phyloP scores from a whole-genome alignment of 108 stramenopile genomes.

The Phaeodactylum tricornutum region DNA sequence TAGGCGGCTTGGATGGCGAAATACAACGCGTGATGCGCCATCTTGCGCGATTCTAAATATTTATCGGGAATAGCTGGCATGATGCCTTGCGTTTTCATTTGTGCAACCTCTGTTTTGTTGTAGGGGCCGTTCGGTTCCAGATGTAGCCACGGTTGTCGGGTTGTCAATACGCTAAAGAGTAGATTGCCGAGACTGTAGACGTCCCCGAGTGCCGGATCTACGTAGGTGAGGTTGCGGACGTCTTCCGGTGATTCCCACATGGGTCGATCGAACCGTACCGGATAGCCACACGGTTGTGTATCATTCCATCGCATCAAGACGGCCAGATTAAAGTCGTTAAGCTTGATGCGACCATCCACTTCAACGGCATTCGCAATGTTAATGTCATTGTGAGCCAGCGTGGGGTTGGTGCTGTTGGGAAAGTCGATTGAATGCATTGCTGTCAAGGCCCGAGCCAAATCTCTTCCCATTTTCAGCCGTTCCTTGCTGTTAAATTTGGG shows the following conservation, averaged over 20 bases:
- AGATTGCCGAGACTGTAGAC: slow-evolving; percentile 61
- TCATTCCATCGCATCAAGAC: slow-evolving; percentile 23
- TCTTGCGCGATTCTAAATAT: slow-evolving; percentile 6
- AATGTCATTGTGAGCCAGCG: slow-evolving; percentile 38
- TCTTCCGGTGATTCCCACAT: slow-evolving; percentile 51
- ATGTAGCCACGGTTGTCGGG: slow-evolving; percentile 45
- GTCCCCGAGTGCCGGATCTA: slow-evolving; percentile 45
- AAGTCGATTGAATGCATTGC: slow-evolving; percentile 46
- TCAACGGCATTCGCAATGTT: slow-evolving; percentile 18
- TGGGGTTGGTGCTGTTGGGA: slow-evolving; percentile 7
- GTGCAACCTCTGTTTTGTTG: slow-evolving; percentile 3
- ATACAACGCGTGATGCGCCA: slow-evolving; percentile 18
- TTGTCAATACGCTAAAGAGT: slow-evolving; percentile 30
- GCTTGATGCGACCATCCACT: slow-evolving; percentile 15
- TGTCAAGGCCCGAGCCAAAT: slow-evolving; percentile 46
- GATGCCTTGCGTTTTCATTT: slow-evolving; percentile 7
- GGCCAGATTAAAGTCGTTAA: slow-evolving; percentile 67
- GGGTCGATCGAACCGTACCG: slow-evolving; percentile 22
- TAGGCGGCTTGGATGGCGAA: slow-evolving; percentile 18
- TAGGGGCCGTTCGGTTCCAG: slow-evolving; percentile 9
- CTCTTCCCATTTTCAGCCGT: slow-evolving; percentile 32
- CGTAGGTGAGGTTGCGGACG: slow-evolving; percentile 20
- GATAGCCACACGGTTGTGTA: slow-evolving; percentile 18
- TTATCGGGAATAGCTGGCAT: slow-evolving; percentile 8
- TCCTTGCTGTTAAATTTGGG: slow-evolving; percentile 10